phyloP scores from a whole-genome alignment of 139 green algal genomes.

The Volvox reticuliferus region DNA sequence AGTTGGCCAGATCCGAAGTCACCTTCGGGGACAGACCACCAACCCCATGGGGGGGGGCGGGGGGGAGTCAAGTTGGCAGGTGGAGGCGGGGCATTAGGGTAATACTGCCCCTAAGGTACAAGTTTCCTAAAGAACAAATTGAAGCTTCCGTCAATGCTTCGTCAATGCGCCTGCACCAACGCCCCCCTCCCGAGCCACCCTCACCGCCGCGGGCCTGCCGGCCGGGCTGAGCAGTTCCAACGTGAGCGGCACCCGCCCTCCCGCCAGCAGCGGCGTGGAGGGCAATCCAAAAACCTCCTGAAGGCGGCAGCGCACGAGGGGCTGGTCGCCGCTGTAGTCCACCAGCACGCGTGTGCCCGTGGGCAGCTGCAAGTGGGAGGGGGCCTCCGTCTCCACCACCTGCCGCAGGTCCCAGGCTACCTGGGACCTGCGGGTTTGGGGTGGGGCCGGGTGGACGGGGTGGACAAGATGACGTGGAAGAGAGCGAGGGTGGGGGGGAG shows the following conservation, averaged over 20 bases:
- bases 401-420: slow-evolving; percentile 51
- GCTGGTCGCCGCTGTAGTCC: slow-evolving; percentile 54
- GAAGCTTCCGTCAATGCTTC: no score
- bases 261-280: slow-evolving; percentile 61
- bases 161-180: not conserved
- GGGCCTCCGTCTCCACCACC: slow-evolving; percentile 58
- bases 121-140: no score
- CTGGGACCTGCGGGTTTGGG: not conserved
- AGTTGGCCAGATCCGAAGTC: slow-evolving; percentile 64
- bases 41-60: no score
- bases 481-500: no score
- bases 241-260: slow-evolving; percentile 52
- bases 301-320: slow-evolving; percentile 34
- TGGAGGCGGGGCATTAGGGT: no score
- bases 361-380: slow-evolving; percentile 58
- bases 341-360: slow-evolving; percentile 52
- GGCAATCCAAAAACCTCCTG: slow-evolving; percentile 73
- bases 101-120: no score
- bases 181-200: not conserved
- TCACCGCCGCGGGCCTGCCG: slow-evolving; percentile 57
- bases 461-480: no score
- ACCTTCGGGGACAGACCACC: slow-evolving; percentile 25
- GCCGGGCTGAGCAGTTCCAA: slow-evolving; percentile 70
- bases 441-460: not conserved
- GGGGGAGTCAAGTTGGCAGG: no score